Conservation (phyloP, 2,329 filamentous ascomycete genomes). For the Epichloe festucae region DNA sequence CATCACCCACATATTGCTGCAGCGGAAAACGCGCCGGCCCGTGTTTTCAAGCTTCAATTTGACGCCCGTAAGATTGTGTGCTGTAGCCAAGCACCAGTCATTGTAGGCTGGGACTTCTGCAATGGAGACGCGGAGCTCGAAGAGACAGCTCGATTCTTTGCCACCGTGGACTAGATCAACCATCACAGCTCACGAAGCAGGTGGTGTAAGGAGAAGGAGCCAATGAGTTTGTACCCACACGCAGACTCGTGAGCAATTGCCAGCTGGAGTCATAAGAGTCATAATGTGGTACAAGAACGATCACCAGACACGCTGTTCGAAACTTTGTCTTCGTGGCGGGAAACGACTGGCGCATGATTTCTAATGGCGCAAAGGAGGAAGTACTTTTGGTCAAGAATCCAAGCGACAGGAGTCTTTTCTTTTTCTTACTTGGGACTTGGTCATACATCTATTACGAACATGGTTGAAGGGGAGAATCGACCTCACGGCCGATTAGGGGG, state of each 20-base stretch:
- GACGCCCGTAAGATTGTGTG: slow-evolving; percentile 88
- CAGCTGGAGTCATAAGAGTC: too few species aligned
- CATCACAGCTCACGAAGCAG: background rate
- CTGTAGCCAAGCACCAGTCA: slow-evolving; percentile 80
- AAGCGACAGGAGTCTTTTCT: background rate
- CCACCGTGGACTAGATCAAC: slow-evolving; percentile 33
- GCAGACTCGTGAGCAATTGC: too few species aligned
- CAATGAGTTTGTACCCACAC: background rate
- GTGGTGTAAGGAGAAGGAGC: background rate
- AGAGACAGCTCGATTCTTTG: slow-evolving; percentile 68
- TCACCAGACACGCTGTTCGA: background rate
- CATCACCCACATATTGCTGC: slow-evolving; percentile 33
- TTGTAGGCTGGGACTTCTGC: slow-evolving; percentile 97
- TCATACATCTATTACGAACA: background rate
- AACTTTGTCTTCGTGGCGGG: background rate
- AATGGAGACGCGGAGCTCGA: slow-evolving; percentile 71
- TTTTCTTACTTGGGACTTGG: background rate
- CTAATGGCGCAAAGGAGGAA: background rate
- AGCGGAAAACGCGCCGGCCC: slow-evolving; percentile 34
- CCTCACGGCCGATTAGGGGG: background rate
- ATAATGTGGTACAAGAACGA: background rate
- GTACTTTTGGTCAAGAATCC: background rate
- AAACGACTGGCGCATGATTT: background rate
- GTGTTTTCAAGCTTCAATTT: slow-evolving; percentile 95
- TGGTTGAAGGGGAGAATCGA: too few species aligned